Evolutionary conservation across 2,329 filamentous ascomycete genomes (phyloP), one percentile per base, ranked within the genome.

Genomic region (Xylariaceae sp.): DNA sequence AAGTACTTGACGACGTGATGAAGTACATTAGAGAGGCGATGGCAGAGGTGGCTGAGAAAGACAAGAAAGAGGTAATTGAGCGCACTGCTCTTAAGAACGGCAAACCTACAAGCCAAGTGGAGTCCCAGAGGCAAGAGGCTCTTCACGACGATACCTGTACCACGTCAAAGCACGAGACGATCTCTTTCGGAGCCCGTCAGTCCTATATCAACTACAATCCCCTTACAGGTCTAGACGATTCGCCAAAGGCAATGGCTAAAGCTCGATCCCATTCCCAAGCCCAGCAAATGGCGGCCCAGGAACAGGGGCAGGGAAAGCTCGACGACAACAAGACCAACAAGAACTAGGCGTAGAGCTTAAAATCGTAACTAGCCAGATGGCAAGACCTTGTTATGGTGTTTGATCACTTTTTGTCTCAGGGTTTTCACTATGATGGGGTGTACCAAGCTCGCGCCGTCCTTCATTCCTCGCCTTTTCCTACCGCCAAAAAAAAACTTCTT

Each of bases 11-110:
- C 2, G n/a, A 40, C 4, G 16, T 65, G 14, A 62, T 66, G 61
- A 19, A 47, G n/a, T 12, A 44, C 1, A 58, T 68, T 36, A 11
- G 12, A 4, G 16, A 58, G 16, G 64, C 66, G 2, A 68, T 66
- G 65, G 39, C 33, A 8, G 31, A 53, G 9, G 58, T 67, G 5
- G 58, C 60, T 1, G 46, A 52, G 44, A 44, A 45, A 3, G 66
- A 67, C 49, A 65, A 67, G 53, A 47, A 37, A 24, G 17, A n/a
- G 6, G 49, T 58, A 8, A 21, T 46, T 16, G 33, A 23, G 24
- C 50, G 34, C n/a, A 40, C 31, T 4, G 7, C 39, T 4, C 11
- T 34, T 8, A 14, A 31, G 14, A 23, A 36, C 5, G 2, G 33
- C 16, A 43, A 44, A 28, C 9, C 33, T 8, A 12, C 34, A 14